Evolutionary conservation across 805 yeast genomes (phyloP).

Genomic region (Candida maris): DNA sequence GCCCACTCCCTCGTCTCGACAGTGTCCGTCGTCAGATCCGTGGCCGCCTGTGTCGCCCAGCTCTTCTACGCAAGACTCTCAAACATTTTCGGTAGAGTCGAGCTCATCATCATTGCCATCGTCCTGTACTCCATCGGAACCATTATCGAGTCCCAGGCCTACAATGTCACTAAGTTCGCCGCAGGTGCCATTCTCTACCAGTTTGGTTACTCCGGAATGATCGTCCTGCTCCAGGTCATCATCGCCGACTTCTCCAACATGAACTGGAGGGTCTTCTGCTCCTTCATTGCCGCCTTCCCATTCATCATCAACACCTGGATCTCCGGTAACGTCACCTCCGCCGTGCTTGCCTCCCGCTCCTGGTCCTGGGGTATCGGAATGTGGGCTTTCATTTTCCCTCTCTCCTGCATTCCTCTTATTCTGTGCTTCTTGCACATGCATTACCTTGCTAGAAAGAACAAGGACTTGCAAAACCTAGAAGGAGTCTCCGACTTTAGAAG

Average conservation of each 20-base stretch:
- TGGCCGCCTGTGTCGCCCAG: constrained; percentile 65
- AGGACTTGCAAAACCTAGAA: constrained; percentile 44
- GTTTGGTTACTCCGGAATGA: constrained; percentile 61
- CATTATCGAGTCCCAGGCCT: constrained; percentile 58
- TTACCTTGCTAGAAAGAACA: constrained; percentile 46
- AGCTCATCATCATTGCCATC: constrained; percentile 45
- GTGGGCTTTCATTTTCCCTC: constrained; percentile 76
- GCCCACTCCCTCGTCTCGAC: constrained; percentile 56
- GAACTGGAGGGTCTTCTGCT: constrained; percentile 66
- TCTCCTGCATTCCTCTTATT: constrained; percentile 58
- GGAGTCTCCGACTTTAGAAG: constrained; percentile 26
- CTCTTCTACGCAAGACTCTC: constrained; percentile 61
- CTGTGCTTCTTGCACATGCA: constrained; percentile 54
- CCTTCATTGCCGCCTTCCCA: constrained; percentile 67
- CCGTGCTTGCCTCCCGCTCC: constrained; percentile 31
- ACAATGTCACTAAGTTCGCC: constrained; percentile 53
- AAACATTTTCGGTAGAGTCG: constrained; percentile 64
- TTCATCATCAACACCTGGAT: constrained; percentile 78
- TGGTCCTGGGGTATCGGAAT: constrained; percentile 80
- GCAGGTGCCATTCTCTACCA: constrained; percentile 60
- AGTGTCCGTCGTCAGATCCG: constrained; percentile 53
- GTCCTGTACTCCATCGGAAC: constrained; percentile 62
- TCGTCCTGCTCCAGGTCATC: constrained; percentile 52
- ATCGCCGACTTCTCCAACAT: constrained; percentile 65
- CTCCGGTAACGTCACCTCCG: constrained; percentile 52